Base-by-base conservation (phyloP, 2,329 filamentous ascomycete genomes). In the Didymella pinodella region DNA sequence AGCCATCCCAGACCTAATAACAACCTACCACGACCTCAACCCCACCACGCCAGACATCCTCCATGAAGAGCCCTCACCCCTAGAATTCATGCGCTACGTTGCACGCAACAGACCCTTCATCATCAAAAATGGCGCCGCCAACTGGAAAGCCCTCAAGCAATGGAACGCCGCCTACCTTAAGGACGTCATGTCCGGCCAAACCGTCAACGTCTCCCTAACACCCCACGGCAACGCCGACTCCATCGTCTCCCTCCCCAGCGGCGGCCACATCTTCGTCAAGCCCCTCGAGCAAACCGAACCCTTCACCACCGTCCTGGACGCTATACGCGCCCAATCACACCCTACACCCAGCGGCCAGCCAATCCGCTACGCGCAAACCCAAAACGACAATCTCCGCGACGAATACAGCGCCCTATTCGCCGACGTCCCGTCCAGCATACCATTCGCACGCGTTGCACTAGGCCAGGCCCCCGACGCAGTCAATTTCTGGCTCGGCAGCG, bases 71-170 rank as follows among this genome's bases (percentile, higher is more conserved):
- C 91, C 91, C 4, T 90, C 88, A 28, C 85, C 91, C 0, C 83
- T 95, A 6, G 89, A 93, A 70, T 94, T 94, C 73, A 90, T 93
- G 87, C 86, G 90, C 68, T 89, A 87, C 75, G 90, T 93, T 20
- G 84, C 89, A 16, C 83, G 81, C 34, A 95, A 94, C 72, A 84
- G 86, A 1, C 91, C 91, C 0, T 93, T 94, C 66, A 85, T 94
- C 2, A 80, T 93, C 28, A 83, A 89, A 36, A 79, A 82, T 8
- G 90, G 83, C 3, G 89, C 89, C 1, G 71, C 70, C 0, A 75
- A 82, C 34, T 94, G 90, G 90, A 78, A 80, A 38, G 90, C 91
- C 0, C 81, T 81, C 3, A 80, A 77, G 54, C 80, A 77, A 49
- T 95, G 91, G 91, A 83, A 84, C 59, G 82, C 84, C 2, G 70